Evolutionary conservation across 495 filamentous ascomycete genomes (phyloP).

Genomic region (Staphylotrichum tortipilum): DNA sequence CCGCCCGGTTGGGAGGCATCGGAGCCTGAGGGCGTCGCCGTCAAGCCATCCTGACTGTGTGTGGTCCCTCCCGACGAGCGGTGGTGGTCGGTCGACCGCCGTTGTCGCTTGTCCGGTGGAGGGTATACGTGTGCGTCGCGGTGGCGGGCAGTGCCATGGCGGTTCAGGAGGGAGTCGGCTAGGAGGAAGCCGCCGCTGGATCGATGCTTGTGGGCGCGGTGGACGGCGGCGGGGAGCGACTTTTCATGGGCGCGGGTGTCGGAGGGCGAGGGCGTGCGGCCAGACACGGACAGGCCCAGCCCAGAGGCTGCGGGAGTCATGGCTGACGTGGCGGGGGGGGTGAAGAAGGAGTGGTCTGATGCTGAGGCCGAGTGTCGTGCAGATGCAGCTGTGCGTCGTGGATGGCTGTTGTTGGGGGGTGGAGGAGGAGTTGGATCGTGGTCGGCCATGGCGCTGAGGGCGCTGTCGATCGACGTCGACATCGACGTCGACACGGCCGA

Average conservation of each 20-base stretch:
- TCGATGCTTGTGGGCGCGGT: slow-evolving; percentile 33
- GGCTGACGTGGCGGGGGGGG: slow-evolving; percentile 14
- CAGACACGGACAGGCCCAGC: too few species aligned
- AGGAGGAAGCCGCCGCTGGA: slow-evolving; percentile 41
- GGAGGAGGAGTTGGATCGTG: too few species aligned
- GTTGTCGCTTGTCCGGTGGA: slow-evolving; percentile 10
- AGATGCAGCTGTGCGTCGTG: too few species aligned
- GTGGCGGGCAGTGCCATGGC: not conserved
- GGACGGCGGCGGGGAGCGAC: slow-evolving; percentile 18
- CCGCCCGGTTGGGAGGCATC: not conserved
- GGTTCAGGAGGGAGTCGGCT: slow-evolving; percentile 25
- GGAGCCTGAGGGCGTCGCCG: not conserved
- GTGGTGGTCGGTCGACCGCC: slow-evolving; percentile 10
- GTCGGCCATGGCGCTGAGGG: too few species aligned
- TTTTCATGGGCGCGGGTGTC: slow-evolving; percentile 14
- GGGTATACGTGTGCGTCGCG: not conserved
- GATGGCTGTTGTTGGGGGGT: too few species aligned
- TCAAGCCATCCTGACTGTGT: slow-evolving; percentile 4
- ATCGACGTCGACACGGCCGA: too few species aligned
- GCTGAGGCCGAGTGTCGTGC: too few species aligned
- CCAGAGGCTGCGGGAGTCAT: slow-evolving; percentile 15
- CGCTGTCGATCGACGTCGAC: too few species aligned
- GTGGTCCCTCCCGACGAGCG: too few species aligned
- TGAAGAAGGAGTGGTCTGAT: slow-evolving; percentile 8
- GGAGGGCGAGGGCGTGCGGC: slow-evolving; percentile 12